phyloP scores from a whole-genome alignment of 2,329 filamentous ascomycete species.

The Fusarium keratoplasticum region DNA sequence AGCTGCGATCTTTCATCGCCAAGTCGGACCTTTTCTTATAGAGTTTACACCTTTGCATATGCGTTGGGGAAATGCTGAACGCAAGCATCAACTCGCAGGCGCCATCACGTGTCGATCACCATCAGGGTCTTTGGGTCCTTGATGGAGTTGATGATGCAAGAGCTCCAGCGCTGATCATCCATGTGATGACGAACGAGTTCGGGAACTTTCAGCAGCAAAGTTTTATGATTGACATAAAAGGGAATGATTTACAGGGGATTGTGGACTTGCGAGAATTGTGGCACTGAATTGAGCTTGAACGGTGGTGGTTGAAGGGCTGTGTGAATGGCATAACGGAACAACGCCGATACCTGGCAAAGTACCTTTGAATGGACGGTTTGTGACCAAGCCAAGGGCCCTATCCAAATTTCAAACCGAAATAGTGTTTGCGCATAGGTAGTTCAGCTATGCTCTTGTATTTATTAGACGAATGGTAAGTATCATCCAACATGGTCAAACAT shows the following conservation, averaged over 20 bases:
- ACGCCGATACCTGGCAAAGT: background rate
- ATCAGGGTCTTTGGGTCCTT: slow-evolving; percentile 6
- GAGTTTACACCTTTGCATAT: background rate
- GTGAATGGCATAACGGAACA: background rate
- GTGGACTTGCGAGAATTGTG: background rate
- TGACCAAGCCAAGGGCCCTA: background rate
- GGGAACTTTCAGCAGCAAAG: background rate
- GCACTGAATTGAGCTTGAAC: background rate
- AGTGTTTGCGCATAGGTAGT: background rate
- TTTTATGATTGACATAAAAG: background rate
- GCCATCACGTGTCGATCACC: slow-evolving; percentile 21
- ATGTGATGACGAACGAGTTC: background rate
- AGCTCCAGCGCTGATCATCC: background rate
- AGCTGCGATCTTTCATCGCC: background rate
- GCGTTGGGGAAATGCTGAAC: background rate
- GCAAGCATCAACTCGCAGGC: background rate
- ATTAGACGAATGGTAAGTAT: background rate
- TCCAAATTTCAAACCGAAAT: background rate
- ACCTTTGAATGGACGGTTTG: background rate
- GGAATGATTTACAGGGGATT: background rate
- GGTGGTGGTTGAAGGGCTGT: background rate
- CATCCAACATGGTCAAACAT: background rate
- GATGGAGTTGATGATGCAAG: slow-evolving; percentile 29
- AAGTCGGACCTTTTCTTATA: background rate
- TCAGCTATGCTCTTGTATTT: background rate